Evolutionary conservation across 202 grass and related monocot species (phyloP), one percentile per base, ranked within the genome.

Genomic region (Elaeis oleifera): DNA sequence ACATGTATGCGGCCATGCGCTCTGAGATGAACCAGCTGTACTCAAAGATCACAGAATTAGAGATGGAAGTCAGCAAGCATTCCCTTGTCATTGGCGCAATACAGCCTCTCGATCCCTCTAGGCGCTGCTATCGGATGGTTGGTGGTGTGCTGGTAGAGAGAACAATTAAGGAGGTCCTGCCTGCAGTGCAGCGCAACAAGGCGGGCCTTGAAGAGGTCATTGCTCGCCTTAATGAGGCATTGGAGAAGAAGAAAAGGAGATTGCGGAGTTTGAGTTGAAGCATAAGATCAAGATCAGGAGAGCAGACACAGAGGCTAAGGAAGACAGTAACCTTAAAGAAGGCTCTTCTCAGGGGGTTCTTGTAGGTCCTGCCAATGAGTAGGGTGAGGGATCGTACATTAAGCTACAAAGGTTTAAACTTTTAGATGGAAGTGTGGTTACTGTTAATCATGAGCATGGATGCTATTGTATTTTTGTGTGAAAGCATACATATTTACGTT

Each of bases 11-110:
- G 0, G 77, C 76, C 64, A 89, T 91, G 88, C 84, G 88, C 18
- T 71, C 84, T 2, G 88, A 97, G 59, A 81, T 91, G 64, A 91
- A 89, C 66, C 88, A 97, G 50, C 66, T 97, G 28, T 85, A 89
- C 71, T 86, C 84, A 18, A 97, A 97, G 65, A 92, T 97, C 62
- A 97, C 87, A 1, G 84, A 97, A 68, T 29, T 97, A 44, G 82
- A 97, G 58, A 80, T 91, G 81, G 88, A 97, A 72, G 84, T 92
- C 9, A 81, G 80, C 0, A 79, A 97, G 62, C 92, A 97, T 82
- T 81, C 79, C 9, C 87, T 97, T 31, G 88, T 97, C 24, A 89
- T 91, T 3, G 77, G 74, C 0, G 92, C 92, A 9, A 86, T 91
- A 1, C 78, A 97, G 24, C 79, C 92, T 0, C 62, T 97, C 7